Evolutionary conservation across 2,329 filamentous ascomycete genomes (phyloP).

Genomic region (Colletotrichum euphorbiae): DNA sequence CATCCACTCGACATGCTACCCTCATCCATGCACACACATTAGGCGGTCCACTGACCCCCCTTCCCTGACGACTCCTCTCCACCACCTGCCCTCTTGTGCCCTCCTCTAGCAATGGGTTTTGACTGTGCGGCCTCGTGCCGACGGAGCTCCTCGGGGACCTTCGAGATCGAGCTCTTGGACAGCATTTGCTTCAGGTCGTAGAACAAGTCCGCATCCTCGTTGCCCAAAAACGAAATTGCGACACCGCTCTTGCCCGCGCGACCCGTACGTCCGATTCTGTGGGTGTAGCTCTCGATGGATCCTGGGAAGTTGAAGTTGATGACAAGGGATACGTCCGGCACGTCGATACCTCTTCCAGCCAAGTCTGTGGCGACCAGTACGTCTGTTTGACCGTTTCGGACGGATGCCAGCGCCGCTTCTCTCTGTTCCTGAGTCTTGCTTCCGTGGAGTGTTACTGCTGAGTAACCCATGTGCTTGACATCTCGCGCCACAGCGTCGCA

Average conservation of each 20-base stretch:
- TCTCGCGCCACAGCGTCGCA: constrained; percentile 95
- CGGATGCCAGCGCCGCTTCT: constrained; percentile 88
- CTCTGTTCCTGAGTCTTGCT: constrained; percentile 98
- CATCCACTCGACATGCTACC: constrained; percentile 34
- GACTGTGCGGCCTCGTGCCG: constrained; percentile 94
- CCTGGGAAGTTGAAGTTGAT: constrained; percentile 98
- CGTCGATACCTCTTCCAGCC: constrained; percentile 97
- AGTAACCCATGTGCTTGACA: constrained; percentile 94
- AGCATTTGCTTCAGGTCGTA: constrained; percentile 98
- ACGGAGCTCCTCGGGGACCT: constrained; percentile 90
- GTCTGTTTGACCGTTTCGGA: constrained; percentile 83
- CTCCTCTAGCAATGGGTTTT: constrained; percentile 61
- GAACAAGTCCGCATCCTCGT: constrained; percentile 89
- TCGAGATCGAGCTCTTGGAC: constrained; percentile 86
- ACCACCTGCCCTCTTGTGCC: constrained; percentile 43
- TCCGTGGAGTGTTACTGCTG: constrained; percentile 89
- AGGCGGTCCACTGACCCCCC: constrained; percentile 35
- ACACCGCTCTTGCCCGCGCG: constrained; percentile 97
- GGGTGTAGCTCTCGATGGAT: constrained; percentile 91
- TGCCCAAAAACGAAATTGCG: constrained; percentile 93
- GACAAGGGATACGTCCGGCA: constrained; percentile 91
- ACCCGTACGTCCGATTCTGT: constrained; percentile 96
- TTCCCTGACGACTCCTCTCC: constrained; percentile 34
- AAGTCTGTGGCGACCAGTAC: constrained; percentile 96
- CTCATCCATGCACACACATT: constrained; percentile 31